These are phyloP conservation scores for Saturnispora ahearnii DNA, from an alignment of 805 yeast species.

Conservation along the genomic window DNA sequence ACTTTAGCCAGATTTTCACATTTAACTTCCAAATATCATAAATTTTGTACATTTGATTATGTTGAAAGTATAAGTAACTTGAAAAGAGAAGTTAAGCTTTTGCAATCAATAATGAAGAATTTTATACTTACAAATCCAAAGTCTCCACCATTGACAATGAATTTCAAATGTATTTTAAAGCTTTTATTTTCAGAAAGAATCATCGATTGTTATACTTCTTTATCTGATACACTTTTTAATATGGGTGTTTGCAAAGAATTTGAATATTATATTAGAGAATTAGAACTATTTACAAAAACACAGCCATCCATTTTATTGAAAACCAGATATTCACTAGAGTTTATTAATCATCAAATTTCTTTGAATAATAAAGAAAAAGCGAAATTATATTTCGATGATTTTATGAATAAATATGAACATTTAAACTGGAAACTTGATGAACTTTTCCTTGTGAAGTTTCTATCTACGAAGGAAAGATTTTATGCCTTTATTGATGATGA, in stretches of 20 bases:
- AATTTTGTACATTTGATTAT: slow-evolving; percentile 14
- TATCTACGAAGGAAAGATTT: slow-evolving; percentile 1
- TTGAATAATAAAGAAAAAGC: slow-evolving; percentile 13
- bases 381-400: slow-evolving; percentile 5
- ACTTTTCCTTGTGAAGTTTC: not conserved
- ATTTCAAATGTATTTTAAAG: slow-evolving; percentile 21
- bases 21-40: slow-evolving; percentile 23
- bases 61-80: slow-evolving; percentile 30
- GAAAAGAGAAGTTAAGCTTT: slow-evolving; percentile 42
- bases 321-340: slow-evolving; percentile 14
- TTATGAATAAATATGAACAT: not conserved
- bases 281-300: slow-evolving; percentile 30
- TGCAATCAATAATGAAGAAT: slow-evolving; percentile 44
- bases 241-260: slow-evolving; percentile 54
- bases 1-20: slow-evolving; percentile 31
- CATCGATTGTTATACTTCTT: slow-evolving; percentile 30
- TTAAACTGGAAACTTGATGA: not conserved
- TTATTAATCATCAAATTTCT: slow-evolving; percentile 20
- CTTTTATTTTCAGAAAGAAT: slow-evolving; percentile 31
- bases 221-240: slow-evolving; percentile 34
- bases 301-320: slow-evolving; percentile 23
- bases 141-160: slow-evolving; percentile 15
- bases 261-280: slow-evolving; percentile 44
- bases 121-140: slow-evolving; percentile 16
- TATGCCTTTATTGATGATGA: not conserved